Conservation (phyloP, 352 stramenopile genomes). For the Phytophthora podocarpi region DNA sequence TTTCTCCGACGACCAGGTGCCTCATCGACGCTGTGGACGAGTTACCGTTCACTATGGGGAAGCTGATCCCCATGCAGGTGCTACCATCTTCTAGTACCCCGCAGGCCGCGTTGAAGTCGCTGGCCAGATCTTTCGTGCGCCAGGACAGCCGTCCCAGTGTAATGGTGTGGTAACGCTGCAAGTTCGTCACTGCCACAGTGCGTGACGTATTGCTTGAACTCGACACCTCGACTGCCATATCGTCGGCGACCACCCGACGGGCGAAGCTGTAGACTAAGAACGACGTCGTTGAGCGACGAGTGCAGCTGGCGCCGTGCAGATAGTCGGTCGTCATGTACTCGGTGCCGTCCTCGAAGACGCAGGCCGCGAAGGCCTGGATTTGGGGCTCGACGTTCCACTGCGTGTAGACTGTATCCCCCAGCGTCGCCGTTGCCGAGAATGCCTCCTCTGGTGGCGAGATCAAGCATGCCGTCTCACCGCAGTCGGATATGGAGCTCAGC, state of each 20-base stretch:
- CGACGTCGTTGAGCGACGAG: slow-evolving; percentile 32
- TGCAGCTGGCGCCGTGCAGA: slow-evolving; percentile 33
- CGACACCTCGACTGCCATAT: slow-evolving; percentile 25
- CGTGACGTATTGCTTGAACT: slow-evolving; percentile 17
- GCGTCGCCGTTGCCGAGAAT: slow-evolving; percentile 8
- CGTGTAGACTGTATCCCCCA: slow-evolving; percentile 22
- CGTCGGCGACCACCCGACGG: slow-evolving; percentile 45
- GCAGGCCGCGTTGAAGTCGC: slow-evolving; percentile 47
- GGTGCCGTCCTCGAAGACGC: slow-evolving; percentile 31
- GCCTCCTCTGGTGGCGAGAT: slow-evolving; percentile 28
- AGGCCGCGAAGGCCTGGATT: slow-evolving; percentile 46
- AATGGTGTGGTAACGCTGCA: slow-evolving; percentile 50
- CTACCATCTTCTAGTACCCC: background rate
- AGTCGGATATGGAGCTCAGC: slow-evolving; percentile 26
- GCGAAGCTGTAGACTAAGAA: slow-evolving; percentile 56
- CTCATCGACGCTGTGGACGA: slow-evolving; percentile 8
- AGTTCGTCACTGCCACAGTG: slow-evolving; percentile 37
- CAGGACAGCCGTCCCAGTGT: slow-evolving; percentile 50
- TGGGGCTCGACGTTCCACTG: slow-evolving; percentile 36
- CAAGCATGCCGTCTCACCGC: slow-evolving; percentile 38
- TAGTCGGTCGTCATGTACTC: slow-evolving; percentile 40
- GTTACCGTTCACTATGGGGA: slow-evolving; percentile 27
- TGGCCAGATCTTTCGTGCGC: slow-evolving; percentile 41
- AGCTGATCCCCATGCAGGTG: slow-evolving; percentile 46
- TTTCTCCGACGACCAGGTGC: slow-evolving; percentile 46